Evolutionary conservation across 192 early-diverging fungal species (phyloP), one percentile per base, ranked within the genome.

Genomic region (Dispira parvispora): DNA sequence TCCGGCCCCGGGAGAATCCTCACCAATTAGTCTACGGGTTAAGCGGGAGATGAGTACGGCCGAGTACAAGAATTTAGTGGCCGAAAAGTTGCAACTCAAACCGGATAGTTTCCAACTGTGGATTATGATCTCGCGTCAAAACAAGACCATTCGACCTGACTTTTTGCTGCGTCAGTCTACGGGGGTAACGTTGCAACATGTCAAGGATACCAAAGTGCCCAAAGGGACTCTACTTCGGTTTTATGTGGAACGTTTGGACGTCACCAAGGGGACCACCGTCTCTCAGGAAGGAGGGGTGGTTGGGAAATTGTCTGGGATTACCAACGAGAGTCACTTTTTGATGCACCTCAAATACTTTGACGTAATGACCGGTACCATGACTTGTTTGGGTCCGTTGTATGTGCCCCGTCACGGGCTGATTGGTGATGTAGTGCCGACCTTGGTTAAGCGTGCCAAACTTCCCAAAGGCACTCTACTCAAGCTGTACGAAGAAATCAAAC

Each of bases 401-500:
- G 70, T 79, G 8, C 71, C 68, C 9, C 70, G 73, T 23, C 56
- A 70, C 13, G 70, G 67, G 26, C 73, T 78, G 55, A 81, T 94
- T 14, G 67, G 68, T 8, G 80, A 86, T 47, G 78, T 89, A 27
- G 62, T 86, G 11, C 80, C 80, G 0, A 45, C 64, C 8, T 52
- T 93, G 43, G 66, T 72, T 21, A 69, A 75, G 18, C 78, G 80
- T 64, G 78, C 72, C 25, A 74, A 69, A 0, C 75, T 89, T 38
- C 70, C 82, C 18, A 55, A 68, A 5, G 75, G 73, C 43, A 85
- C 87, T 8, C 65, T 72, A 0, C 49, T 96, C 21, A 68, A 71
- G 52, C 46, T 90, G 27, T 90, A 75, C 64, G 90, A 90, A 78
- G 96, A 99, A 73, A 83, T 99, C 63, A 95, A 96, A 76, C 91